Conservation (phyloP, 352 stramenopile genomes). For the Phytophthora tubulina region DNA sequence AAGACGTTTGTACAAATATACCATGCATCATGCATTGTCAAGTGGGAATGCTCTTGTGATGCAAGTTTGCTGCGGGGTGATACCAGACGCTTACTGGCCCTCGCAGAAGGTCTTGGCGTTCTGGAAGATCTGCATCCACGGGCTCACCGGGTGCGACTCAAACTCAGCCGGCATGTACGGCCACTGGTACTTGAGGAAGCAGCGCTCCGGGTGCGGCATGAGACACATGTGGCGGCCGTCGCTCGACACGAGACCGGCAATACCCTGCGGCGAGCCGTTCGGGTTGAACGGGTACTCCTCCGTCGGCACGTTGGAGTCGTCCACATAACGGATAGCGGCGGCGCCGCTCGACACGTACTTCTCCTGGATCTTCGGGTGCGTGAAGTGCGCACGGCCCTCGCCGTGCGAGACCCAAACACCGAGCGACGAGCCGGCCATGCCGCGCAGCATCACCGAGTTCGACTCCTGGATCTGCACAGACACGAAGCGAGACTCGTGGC, state of each 20-base stretch:
- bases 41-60: conserved; percentile 20
- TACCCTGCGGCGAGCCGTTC: conserved; percentile 97
- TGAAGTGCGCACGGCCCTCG: conserved; percentile 96
- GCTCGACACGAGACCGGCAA: conserved; percentile 96
- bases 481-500: conserved; percentile 98
- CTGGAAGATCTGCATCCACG: conserved; percentile 99
- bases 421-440: conserved; percentile 97
- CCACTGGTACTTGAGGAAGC: conserved; percentile 98
- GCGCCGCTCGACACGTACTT: conserved; percentile 92
- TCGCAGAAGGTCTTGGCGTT: conserved; percentile 98
- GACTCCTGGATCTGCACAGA: conserved; percentile 96
- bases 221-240: conserved; percentile 98
- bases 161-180: conserved; percentile 94
- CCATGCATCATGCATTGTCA: conserved; percentile 30
- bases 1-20: conserved; percentile 29
- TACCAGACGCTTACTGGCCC: conserved; percentile 47
- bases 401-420: conserved; percentile 98
- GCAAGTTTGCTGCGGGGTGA: conserved; percentile 8
- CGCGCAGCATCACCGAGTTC: conserved; percentile 97
- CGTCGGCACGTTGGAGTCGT: conserved; percentile 95
- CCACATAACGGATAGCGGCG: conserved; percentile 97
- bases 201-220: conserved; percentile 99
- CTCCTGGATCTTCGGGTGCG: conserved; percentile 91
- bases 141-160: conserved; percentile 82
- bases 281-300: conserved; percentile 99